phyloP scores from a whole-genome alignment of 495 filamentous ascomycete species.

The Choiromyces venosus region DNA sequence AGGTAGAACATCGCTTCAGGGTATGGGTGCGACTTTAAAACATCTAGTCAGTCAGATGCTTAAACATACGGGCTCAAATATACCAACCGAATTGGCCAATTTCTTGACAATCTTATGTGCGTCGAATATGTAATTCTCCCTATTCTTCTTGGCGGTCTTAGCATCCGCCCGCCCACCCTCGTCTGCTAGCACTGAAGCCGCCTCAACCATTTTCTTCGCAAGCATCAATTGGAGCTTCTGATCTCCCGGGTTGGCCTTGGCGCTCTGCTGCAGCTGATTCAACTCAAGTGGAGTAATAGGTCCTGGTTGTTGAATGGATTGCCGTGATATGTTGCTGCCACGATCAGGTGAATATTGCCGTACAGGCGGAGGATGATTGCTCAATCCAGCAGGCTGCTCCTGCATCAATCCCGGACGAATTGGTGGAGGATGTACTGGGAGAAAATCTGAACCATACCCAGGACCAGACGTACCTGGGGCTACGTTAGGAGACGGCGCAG shows the following conservation, averaged over 20 bases:
- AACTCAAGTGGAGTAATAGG: conserved; percentile 76
- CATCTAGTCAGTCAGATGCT: neutral
- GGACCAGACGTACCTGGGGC: conserved; percentile 19
- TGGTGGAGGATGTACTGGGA: conserved; percentile 74
- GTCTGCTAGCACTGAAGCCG: conserved; percentile 66
- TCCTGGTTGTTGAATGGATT: conserved; percentile 16
- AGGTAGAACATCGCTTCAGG: conserved; percentile 90
- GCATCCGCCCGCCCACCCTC: conserved; percentile 65
- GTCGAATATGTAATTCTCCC: conserved; percentile 78
- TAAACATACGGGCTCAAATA: conserved; percentile 9
- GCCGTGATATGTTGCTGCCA: conserved; percentile 7
- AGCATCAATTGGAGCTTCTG: conserved; percentile 63
- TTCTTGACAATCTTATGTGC: conserved; percentile 88
- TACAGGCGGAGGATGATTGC: conserved; percentile 39
- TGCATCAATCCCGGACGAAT: conserved; percentile 69
- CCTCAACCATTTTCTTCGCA: conserved; percentile 82
- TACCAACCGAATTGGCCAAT: conserved; percentile 54
- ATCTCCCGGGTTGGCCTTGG: conserved; percentile 65
- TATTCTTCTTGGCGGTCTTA: conserved; percentile 65
- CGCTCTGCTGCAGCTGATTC: conserved; percentile 61
- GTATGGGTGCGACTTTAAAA: conserved; percentile 48
- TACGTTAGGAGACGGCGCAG: conserved; percentile 43
- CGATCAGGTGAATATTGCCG: conserved; percentile 39
- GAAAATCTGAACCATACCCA: conserved; percentile 48
- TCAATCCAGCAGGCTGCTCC: conserved; percentile 43